Evolutionary conservation across 148 eudicot species (phyloP).

Genomic region (Persicaria maculosa): DNA sequence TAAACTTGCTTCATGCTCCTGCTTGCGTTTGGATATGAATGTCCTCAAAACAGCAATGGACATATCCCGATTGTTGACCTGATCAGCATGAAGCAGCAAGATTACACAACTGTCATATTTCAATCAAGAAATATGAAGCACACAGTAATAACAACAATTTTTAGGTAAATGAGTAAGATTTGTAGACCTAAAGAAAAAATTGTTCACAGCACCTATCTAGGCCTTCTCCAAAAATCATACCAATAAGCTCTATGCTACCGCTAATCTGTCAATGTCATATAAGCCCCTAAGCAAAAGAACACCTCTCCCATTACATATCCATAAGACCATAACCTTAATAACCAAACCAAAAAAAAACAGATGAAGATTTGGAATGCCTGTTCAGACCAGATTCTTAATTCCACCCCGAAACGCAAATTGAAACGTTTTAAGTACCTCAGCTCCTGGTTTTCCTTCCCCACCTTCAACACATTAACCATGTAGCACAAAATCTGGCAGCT

Average conservation of each 20-base stretch:
- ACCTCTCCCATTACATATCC: background rate
- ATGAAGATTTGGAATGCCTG: background rate
- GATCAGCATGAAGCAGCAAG: conserved; percentile 16
- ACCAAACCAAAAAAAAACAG: background rate
- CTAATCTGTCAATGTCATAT: background rate
- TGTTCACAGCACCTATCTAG: background rate
- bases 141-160: background rate
- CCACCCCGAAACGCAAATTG: background rate
- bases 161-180: background rate
- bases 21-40: conserved; percentile 64
- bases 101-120: background rate
- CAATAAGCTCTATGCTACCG: background rate
- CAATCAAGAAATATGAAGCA: conserved; percentile 20
- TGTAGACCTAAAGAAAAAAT: background rate
- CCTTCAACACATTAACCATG: background rate
- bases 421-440: background rate
- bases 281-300: background rate
- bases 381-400: background rate
- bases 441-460: background rate
- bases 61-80: conserved; percentile 93
- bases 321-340: background rate
- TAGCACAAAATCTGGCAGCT: background rate
- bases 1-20: conserved; percentile 61
- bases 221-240: background rate
- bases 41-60: conserved; percentile 93